phyloP scores from a whole-genome alignment of 2,329 filamentous ascomycete genomes.

The Chaetomiaceae sp. region DNA sequence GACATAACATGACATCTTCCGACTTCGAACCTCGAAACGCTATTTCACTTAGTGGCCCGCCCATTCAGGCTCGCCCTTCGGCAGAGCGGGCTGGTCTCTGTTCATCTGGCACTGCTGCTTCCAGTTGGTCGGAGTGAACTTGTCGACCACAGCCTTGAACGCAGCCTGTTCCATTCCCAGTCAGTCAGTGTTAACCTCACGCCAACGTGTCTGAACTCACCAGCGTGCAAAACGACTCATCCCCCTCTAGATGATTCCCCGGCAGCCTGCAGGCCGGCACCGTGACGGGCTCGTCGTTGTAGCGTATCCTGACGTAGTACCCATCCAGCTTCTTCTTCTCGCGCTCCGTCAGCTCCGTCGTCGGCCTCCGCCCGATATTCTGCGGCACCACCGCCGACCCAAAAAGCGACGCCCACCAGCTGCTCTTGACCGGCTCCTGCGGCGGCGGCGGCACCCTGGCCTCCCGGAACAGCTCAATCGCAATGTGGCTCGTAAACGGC shows the following conservation, averaged over 20 bases:
- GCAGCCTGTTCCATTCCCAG: conserved; percentile 54
- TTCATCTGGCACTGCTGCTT: conserved; percentile 48
- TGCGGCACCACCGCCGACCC: conserved; percentile 33
- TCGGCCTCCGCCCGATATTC: conserved; percentile 58
- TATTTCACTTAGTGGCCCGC: conserved; percentile 36
- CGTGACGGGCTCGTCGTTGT: conserved; percentile 79
- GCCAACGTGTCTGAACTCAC: conserved; percentile 42
- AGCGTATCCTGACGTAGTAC: conserved; percentile 85
- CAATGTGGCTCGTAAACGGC: conserved; percentile 87
- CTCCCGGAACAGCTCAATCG: conserved; percentile 80
- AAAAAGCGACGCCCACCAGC: conserved; percentile 35
- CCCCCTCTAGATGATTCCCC: conserved; percentile 80
- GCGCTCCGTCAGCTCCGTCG: conserved; percentile 48
- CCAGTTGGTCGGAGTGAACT: conserved; percentile 82
- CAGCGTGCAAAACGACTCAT: conserved; percentile 87
- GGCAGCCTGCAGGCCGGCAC: conserved; percentile 73
- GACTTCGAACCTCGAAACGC: background rate
- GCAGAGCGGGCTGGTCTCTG: conserved; percentile 41
- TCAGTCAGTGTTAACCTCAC: background rate
- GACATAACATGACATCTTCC: background rate
- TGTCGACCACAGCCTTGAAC: conserved; percentile 90
- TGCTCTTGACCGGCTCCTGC: conserved; percentile 24
- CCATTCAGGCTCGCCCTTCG: conserved; percentile 42
- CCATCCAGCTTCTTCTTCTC: conserved; percentile 61
- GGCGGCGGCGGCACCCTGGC: conserved; percentile 26